phyloP scores from a whole-genome alignment of 352 stramenopile species.

The Aphanomyces astaci region DNA sequence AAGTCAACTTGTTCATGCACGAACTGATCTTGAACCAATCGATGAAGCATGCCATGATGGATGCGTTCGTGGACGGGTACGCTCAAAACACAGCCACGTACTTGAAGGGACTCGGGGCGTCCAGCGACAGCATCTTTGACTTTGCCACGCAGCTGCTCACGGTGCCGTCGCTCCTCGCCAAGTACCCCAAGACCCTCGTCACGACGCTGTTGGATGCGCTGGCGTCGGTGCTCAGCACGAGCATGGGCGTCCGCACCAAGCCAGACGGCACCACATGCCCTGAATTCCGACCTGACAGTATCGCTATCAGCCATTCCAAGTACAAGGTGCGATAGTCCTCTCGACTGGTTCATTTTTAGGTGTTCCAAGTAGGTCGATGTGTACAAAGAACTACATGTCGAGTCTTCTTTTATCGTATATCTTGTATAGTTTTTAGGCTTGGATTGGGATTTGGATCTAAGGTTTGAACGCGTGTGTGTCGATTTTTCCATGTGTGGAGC shows the following conservation, averaged over 20 bases:
- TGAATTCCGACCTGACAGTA: constrained; percentile 61
- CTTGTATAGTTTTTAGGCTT: too few relatives aligned
- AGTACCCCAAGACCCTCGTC: constrained; percentile 63
- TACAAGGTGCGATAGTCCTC: constrained; percentile 84
- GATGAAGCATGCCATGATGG: constrained; percentile 57
- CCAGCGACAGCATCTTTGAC: constrained; percentile 81
- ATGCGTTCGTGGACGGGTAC: constrained; percentile 66
- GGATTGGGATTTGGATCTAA: too few relatives aligned
- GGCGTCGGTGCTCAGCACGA: constrained; percentile 51
- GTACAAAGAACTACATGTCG: too few relatives aligned
- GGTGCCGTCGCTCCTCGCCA: constrained; percentile 67
- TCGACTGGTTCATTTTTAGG: too few relatives aligned
- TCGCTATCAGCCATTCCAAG: constrained; percentile 72
- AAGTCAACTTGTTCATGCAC: constrained; percentile 66
- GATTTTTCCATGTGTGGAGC: neutral
- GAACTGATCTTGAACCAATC: constrained; percentile 59
- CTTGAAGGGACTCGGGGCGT: constrained; percentile 68
- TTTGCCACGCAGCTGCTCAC: constrained; percentile 84
- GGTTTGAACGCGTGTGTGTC: too few relatives aligned
- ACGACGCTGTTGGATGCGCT: constrained; percentile 51
- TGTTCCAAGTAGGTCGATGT: too few relatives aligned
- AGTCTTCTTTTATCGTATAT: too few relatives aligned
- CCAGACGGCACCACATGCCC: neutral
- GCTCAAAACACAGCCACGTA: constrained; percentile 65
- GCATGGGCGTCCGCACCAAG: constrained; percentile 28